Evolutionary conservation across 345 rosid species (phyloP).

Genomic region (Orychophragmus violaceus): DNA sequence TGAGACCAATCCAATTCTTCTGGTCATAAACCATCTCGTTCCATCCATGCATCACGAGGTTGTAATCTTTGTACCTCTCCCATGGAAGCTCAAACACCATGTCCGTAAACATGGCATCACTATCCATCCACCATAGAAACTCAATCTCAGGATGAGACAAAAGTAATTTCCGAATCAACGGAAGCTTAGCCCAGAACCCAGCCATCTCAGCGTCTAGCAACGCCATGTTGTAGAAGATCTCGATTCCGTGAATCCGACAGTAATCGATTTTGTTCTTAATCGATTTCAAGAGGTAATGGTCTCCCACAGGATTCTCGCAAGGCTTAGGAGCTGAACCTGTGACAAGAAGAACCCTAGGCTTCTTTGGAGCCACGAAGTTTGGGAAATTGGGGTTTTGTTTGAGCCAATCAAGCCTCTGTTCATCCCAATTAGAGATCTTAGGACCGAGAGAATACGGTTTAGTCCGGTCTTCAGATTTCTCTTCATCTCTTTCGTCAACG

Average conservation of each 20-base stretch:
- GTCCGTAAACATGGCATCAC: constrained; percentile 74
- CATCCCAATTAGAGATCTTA: constrained; percentile 61
- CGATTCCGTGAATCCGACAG: constrained; percentile 62
- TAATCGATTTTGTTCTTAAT: constrained; percentile 77
- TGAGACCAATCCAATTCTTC: constrained; percentile 69
- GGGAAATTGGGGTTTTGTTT: constrained; percentile 44
- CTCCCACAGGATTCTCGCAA: constrained; percentile 74
- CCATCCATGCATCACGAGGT: constrained; percentile 75
- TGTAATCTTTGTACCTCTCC: constrained; percentile 60
- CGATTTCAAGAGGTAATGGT: constrained; percentile 62
- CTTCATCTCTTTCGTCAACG: constrained; percentile 45
- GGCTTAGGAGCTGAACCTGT: constrained; percentile 76
- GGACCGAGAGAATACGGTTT: constrained; percentile 54
- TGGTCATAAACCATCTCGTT: constrained; percentile 60
- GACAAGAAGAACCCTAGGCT: constrained; percentile 64
- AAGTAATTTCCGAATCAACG: constrained; percentile 53
- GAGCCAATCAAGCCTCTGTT: constrained; percentile 53
- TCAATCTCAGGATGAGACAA: constrained; percentile 69
- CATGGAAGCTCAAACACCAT: constrained; percentile 77
- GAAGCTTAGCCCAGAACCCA: constrained; percentile 71
- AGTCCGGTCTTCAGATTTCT: constrained; percentile 34
- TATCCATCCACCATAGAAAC: constrained; percentile 80
- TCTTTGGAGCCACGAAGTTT: constrained; percentile 41
- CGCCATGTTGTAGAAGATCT: constrained; percentile 72
- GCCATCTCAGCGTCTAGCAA: constrained; percentile 70